Base-by-base conservation (phyloP, 202 grass and related monocot genomes). In the Setaria italica region DNA sequence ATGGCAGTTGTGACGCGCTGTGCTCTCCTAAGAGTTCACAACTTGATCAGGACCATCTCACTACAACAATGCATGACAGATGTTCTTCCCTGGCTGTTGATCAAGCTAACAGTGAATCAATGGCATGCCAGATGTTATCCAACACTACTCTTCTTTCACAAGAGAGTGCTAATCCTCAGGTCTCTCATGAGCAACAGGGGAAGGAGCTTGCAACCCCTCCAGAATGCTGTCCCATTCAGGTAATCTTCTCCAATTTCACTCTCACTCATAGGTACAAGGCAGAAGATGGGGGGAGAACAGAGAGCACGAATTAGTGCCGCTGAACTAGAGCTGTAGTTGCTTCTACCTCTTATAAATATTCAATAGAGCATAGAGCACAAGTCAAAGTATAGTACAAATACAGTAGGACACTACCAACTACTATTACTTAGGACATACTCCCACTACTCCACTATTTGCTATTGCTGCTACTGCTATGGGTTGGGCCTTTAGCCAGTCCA, bases 11-110 rank as follows among this genome's bases (percentile, higher is more conserved):
- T 70, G 65, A 56, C 21, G 62, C 37, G 17, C 2, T 62, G 29
- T 78, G 77, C 77, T 81, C 62, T 77, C 81, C 87, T 62, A 85
- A 63, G 45, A 76, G 53, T 85, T 76, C 70, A 60, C 77, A 81
- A 42, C 68, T 71, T 81, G 70, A 37, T 81, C 70, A 89, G 80
- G 70, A 76, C 2, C 62, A 70, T 76, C 49, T 80, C 70, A 43
- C 60, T 70, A 21, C 42, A 69, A 66, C 53, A 62, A 68, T 81
- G 45, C 76, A 55, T 47, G 53, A 16, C 25, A 76, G 53, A 41
- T 51, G 70, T 62, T 80, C 82, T 51, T 80, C 77, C 34, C 62
- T 76, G 67, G 62, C 34, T 81, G 85, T 81, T 68, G 70, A 54
- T 53, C 62, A 85, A 77, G 69, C 70, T 70, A 70, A 80, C 21